A percentile compares a stretch with the other conserved stretches of the same genome.
phyloP scores from a whole-genome alignment of 768 basidiomycete genomes.

The Boletus rex-veris region DNA sequence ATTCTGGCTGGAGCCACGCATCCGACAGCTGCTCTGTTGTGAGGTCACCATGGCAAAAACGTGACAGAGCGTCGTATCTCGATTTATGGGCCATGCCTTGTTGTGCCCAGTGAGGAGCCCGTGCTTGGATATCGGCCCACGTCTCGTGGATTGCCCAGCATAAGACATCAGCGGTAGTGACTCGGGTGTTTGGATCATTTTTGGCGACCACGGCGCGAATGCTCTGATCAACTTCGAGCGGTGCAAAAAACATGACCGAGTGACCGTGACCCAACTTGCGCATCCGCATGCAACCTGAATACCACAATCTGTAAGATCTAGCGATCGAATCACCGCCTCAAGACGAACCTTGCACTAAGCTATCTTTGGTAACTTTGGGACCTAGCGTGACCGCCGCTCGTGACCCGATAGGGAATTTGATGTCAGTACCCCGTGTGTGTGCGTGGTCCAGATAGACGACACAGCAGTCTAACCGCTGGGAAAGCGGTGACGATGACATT shows the following conservation, averaged over 20 bases:
- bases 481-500: constrained; percentile 38
- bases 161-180: not conserved
- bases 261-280: not conserved
- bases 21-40: not conserved
- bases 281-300: not conserved
- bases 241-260: too few relatives aligned
- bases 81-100: constrained; percentile 2
- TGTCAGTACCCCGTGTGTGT: constrained; percentile 38
- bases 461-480: constrained; percentile 1
- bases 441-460: not conserved
- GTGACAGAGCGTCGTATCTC: constrained; percentile 6
- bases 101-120: too few relatives aligned
- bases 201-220: not conserved
- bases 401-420: constrained; percentile 40
- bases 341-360: constrained; percentile 24
- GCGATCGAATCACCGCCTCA: not conserved
- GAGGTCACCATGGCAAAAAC: not conserved
- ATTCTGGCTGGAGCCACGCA: constrained; percentile 38
- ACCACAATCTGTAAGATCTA: not conserved
- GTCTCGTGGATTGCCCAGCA: too few relatives aligned
- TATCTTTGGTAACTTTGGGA: constrained; percentile 28
- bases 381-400: constrained; percentile 45
- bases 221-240: not conserved
- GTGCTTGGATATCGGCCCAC: too few relatives aligned
- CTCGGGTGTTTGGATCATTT: not conserved